phyloP scores from a whole-genome alignment of 139 green algal genomes.

The Microglena sp. region DNA sequence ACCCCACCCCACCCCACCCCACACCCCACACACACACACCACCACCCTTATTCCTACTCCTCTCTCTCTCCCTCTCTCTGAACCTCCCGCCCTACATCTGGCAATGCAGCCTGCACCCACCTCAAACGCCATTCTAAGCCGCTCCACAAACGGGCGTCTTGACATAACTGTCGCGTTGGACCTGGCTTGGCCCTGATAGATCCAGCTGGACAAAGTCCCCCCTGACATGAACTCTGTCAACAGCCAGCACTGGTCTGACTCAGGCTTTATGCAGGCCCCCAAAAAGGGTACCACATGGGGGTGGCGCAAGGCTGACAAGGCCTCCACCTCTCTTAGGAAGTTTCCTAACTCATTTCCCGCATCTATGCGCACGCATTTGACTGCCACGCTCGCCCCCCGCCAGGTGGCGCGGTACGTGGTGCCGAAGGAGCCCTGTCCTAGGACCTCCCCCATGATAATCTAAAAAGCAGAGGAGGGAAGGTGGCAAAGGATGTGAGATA shows the following conservation, averaged over 20 bases:
- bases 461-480: slow-evolving; percentile 20
- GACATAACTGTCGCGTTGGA: too few species aligned
- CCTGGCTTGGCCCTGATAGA: too few species aligned
- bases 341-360: slow-evolving; percentile 38
- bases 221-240: slow-evolving; percentile 72
- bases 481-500: neutral
- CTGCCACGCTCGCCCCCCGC: slow-evolving; percentile 53
- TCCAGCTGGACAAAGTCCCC: slow-evolving; percentile 28
- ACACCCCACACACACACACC: too few species aligned
- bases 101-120: too few species aligned
- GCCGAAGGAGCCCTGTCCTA: slow-evolving; percentile 72
- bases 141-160: slow-evolving; percentile 29
- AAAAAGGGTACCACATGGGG: slow-evolving; percentile 66
- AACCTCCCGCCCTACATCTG: too few species aligned
- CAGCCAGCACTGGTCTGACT: slow-evolving; percentile 58
- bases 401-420: slow-evolving; percentile 58
- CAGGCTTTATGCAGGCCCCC: slow-evolving; percentile 35
- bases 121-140: slow-evolving; percentile 46
- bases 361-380: slow-evolving; percentile 55
- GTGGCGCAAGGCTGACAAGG: slow-evolving; percentile 35
- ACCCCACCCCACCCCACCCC: too few species aligned
- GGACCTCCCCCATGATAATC: slow-evolving; percentile 40
- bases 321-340: slow-evolving; percentile 70
- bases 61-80: too few species aligned
- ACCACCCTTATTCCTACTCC: too few species aligned